Evolutionary conservation across 148 eudicot species (phyloP).

Genomic region (Amaranthus palmeri): DNA sequence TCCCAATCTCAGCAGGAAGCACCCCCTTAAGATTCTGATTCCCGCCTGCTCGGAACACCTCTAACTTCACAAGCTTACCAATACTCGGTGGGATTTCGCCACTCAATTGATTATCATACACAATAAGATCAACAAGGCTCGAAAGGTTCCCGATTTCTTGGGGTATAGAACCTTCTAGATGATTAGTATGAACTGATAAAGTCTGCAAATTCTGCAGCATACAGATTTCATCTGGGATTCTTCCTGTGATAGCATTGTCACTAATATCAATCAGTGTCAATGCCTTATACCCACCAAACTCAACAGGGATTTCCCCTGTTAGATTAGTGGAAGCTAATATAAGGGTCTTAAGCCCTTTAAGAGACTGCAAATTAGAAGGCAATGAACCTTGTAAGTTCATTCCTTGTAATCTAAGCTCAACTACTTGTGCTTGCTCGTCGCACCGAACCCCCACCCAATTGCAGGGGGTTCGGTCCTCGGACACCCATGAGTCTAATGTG

Average conservation of each 20-base stretch:
- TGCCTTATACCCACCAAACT: slow-evolving; percentile 60
- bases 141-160: slow-evolving; percentile 64
- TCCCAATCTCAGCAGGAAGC: slow-evolving; percentile 79
- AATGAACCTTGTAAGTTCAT: slow-evolving; percentile 62
- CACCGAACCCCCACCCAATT: slow-evolving; percentile 69
- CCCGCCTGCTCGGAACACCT: slow-evolving; percentile 83
- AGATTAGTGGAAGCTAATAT: slow-evolving; percentile 64
- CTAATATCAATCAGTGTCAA: slow-evolving; percentile 55
- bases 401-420: slow-evolving; percentile 39
- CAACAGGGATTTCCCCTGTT: slow-evolving; percentile 65
- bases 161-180: slow-evolving; percentile 61
- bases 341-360: slow-evolving; percentile 41
- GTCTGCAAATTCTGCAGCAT: slow-evolving; percentile 40
- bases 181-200: slow-evolving; percentile 55
- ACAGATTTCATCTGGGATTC: slow-evolving; percentile 69
- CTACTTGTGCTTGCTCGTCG: slow-evolving; percentile 38
- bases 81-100: slow-evolving; percentile 72
- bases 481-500: slow-evolving; percentile 50
- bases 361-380: slow-evolving; percentile 57
- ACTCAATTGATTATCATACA: slow-evolving; percentile 71
- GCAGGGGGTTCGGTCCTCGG: slow-evolving; percentile 59
- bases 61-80: slow-evolving; percentile 50
- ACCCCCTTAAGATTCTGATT: slow-evolving; percentile 77
- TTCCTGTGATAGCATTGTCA: slow-evolving; percentile 63
- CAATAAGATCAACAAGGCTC: slow-evolving; percentile 35